Percentiles rank a stretch among this genome's conserved stretches.
Evolutionary conservation across 1,284 basidiomycete species (phyloP).

Genomic region (Papiliotrema nemorosa): DNA sequence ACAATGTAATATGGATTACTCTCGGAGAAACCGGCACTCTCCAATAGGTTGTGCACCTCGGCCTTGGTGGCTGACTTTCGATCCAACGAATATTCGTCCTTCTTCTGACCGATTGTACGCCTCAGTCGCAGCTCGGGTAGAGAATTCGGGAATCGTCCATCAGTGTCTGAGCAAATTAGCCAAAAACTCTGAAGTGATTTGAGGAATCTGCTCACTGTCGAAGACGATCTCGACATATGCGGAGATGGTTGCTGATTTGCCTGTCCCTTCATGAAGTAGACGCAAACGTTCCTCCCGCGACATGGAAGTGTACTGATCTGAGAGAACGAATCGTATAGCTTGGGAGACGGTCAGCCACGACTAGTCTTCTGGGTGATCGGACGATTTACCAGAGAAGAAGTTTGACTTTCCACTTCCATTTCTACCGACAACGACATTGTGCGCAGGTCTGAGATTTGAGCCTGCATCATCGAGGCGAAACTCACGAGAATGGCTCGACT

Average conservation of each 20-base stretch:
- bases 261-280: slow-evolving; percentile 88
- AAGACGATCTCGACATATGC: slow-evolving; percentile 89
- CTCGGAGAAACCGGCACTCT: slow-evolving; percentile 93
- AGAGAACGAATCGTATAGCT: slow-evolving; percentile 96
- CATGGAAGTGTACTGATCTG: slow-evolving; percentile 96
- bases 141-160: slow-evolving; percentile 86
- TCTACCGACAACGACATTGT: slow-evolving; percentile 90
- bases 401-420: slow-evolving; percentile 97
- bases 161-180: slow-evolving; percentile 47
- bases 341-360: background rate
- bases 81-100: slow-evolving; percentile 97
- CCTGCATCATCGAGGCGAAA: background rate
- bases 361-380: slow-evolving; percentile 2
- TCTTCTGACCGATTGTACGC: slow-evolving; percentile 94
- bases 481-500: slow-evolving; percentile 55
- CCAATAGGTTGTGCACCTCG: slow-evolving; percentile 93
- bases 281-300: slow-evolving; percentile 87
- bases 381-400: slow-evolving; percentile 76
- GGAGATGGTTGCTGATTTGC: slow-evolving; percentile 80
- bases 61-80: slow-evolving; percentile 88
- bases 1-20: slow-evolving; percentile 99
- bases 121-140: slow-evolving; percentile 79
- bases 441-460: slow-evolving; percentile 61
- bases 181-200: background rate
- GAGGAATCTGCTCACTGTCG: slow-evolving; percentile 57